These are phyloP conservation scores for Monosporascus ibericus DNA, from an alignment of 2,329 filamentous ascomycete genomes.

Conservation along the genomic window DNA sequence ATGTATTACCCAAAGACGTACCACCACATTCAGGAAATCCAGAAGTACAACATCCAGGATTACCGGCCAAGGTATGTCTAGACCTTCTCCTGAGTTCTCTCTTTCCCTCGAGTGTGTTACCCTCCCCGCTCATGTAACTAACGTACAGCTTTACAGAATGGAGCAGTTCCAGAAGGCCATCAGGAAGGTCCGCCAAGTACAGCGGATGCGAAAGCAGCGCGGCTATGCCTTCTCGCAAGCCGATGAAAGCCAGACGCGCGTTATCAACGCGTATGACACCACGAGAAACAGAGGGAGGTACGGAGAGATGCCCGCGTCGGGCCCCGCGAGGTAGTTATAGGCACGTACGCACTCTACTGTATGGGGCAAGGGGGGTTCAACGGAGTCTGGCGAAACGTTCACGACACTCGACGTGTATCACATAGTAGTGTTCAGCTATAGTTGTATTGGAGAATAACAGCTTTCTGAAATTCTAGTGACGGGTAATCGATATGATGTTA, in stretches of 20 bases:
- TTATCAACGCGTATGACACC: constrained; percentile 96
- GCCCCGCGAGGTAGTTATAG: constrained; percentile 17
- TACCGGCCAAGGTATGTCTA: constrained; percentile 78
- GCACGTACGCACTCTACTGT: background rate
- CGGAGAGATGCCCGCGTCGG: constrained; percentile 73
- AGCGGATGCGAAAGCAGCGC: constrained; percentile 98
- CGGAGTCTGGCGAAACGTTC: background rate
- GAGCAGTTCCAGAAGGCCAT: constrained; percentile 99
- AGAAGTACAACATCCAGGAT: constrained; percentile 99
- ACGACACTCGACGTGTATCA: too few relatives aligned
- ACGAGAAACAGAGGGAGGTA: constrained; percentile 86
- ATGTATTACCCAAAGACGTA: constrained; percentile 97
- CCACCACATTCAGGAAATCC: constrained; percentile 98
- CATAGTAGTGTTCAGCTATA: too few relatives aligned
- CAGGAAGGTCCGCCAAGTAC: constrained; percentile 94
- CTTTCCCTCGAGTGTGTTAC: background rate
- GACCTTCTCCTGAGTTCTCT: background rate
- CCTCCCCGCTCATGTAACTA: constrained; percentile 15
- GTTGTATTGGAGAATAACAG: too few relatives aligned
- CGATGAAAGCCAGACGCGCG: constrained; percentile 90
- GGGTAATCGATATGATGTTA: too few relatives aligned
- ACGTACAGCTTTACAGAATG: constrained; percentile 59
- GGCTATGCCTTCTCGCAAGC: constrained; percentile 98
- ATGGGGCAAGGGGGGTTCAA: background rate
- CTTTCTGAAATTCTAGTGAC: too few relatives aligned